A percentile compares a stretch with the other conserved stretches of the same genome.
phyloP scores from a whole-genome alignment of 257 asterid species.

The Solanum sitiens region DNA sequence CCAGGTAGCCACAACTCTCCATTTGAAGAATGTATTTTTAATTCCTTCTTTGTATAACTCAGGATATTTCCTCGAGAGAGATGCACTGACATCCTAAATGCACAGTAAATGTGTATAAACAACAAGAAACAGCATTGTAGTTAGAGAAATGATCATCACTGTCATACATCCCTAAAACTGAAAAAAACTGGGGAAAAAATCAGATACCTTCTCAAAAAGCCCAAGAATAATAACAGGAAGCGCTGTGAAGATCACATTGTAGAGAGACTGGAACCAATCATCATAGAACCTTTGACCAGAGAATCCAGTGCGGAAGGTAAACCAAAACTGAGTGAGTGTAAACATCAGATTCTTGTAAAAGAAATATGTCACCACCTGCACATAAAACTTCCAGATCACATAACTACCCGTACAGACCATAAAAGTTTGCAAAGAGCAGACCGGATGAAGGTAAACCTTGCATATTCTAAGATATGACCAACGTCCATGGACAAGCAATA shows the following conservation, averaged over 20 bases:
- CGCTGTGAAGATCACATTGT: slow-evolving; percentile 91
- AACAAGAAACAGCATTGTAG: background rate
- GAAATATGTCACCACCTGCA: slow-evolving; percentile 94
- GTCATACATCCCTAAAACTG: background rate
- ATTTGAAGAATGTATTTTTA: slow-evolving; percentile 69
- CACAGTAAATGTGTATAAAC: slow-evolving; percentile 1
- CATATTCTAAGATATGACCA: slow-evolving; percentile 98
- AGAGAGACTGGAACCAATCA: slow-evolving; percentile 99
- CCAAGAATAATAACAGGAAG: slow-evolving; percentile 92
- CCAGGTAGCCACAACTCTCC: slow-evolving; percentile 94
- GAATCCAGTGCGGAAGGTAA: slow-evolving; percentile 91
- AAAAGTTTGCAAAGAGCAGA: background rate
- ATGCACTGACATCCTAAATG: slow-evolving; percentile 71
- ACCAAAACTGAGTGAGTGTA: slow-evolving; percentile 98
- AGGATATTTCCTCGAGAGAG: slow-evolving; percentile 91
- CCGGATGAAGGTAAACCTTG: slow-evolving; percentile 52
- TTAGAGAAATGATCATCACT: background rate
- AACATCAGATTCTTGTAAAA: slow-evolving; percentile 94
- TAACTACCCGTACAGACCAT: background rate
- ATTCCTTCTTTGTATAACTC: slow-evolving; percentile 97
- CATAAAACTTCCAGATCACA: slow-evolving; percentile 2
- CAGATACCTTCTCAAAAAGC: slow-evolving; percentile 88
- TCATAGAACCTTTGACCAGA: slow-evolving; percentile 98
- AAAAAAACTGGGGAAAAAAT: background rate
- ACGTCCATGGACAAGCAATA: slow-evolving; percentile 98